A percentile compares a stretch with the other conserved stretches of the same genome.
Evolutionary conservation across 805 yeast species (phyloP).

Genomic region (Candida vartiovaarae): DNA sequence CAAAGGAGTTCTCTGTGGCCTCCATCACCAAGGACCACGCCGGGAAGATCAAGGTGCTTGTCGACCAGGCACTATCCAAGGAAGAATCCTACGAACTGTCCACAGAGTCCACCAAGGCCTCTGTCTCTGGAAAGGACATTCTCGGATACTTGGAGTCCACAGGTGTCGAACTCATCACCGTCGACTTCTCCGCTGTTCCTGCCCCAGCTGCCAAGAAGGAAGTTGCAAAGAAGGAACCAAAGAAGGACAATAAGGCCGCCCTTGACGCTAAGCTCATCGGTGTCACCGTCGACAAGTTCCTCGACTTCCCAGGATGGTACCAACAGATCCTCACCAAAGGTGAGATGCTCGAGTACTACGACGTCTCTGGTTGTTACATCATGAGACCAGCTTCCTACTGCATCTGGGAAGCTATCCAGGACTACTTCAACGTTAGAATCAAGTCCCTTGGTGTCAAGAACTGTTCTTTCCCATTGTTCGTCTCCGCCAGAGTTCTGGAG

Average conservation of each 20-base stretch:
- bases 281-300: slow-evolving; percentile 87
- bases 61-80: slow-evolving; percentile 39
- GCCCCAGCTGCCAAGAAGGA: slow-evolving; percentile 24
- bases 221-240: slow-evolving; percentile 21
- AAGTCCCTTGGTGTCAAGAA: slow-evolving; percentile 88
- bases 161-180: slow-evolving; percentile 44
- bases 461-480: slow-evolving; percentile 98
- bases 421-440: slow-evolving; percentile 74
- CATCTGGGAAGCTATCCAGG: slow-evolving; percentile 92
- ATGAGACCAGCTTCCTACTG: slow-evolving; percentile 92
- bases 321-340: slow-evolving; percentile 94
- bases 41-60: slow-evolving; percentile 51
- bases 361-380: slow-evolving; percentile 97
- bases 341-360: slow-evolving; percentile 98
- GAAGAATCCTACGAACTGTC: slow-evolving; percentile 34
- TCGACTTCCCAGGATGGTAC: slow-evolving; percentile 96
- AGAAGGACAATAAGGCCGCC: slow-evolving; percentile 36
- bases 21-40: slow-evolving; percentile 37
- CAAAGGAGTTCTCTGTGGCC: slow-evolving; percentile 60
- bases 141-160: slow-evolving; percentile 41
- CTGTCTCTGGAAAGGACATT: slow-evolving; percentile 40
- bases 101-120: slow-evolving; percentile 45
- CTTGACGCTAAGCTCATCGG: slow-evolving; percentile 89
- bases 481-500: slow-evolving; percentile 85
- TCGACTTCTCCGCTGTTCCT: slow-evolving; percentile 45